Evolutionary conservation across 2,329 filamentous ascomycete species (phyloP).

Genomic region (Fusarium sp.): DNA sequence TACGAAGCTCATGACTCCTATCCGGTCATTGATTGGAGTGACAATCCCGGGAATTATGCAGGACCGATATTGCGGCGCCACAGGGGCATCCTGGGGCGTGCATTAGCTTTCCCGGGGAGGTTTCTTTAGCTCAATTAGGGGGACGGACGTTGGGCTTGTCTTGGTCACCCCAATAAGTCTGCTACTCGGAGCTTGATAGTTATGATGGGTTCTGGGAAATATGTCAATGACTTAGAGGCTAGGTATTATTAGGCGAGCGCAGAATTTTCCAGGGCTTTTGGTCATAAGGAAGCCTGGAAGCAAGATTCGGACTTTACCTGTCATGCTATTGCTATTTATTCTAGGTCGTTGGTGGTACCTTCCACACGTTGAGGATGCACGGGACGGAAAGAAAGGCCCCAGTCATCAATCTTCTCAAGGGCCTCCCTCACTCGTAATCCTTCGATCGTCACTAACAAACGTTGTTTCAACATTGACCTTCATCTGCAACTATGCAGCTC

Average conservation of each 20-base stretch:
- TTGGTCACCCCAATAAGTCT: background rate
- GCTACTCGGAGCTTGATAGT: constrained; percentile 2
- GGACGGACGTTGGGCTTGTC: constrained; percentile 5
- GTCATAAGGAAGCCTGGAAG: no score
- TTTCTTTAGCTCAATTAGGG: constrained; percentile 33
- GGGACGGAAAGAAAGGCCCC: constrained; percentile 16
- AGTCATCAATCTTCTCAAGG: constrained; percentile 21
- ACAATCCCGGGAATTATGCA: constrained; percentile 36
- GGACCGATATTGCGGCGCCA: constrained; percentile 38
- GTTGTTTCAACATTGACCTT: constrained; percentile 32
- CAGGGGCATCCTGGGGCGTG: constrained; percentile 32
- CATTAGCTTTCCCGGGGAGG: constrained; percentile 47
- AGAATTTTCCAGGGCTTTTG: constrained; percentile 14
- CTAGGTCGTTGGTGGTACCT: background rate
- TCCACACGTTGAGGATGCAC: background rate
- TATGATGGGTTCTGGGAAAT: constrained; percentile 7
- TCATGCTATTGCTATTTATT: no score
- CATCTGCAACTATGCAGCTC: constrained; percentile 31
- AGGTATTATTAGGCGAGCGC: constrained; percentile 13
- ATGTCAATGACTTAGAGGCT: constrained; percentile 22
- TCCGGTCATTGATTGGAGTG: constrained; percentile 28
- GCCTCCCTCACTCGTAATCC: background rate
- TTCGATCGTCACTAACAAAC: constrained; percentile 25
- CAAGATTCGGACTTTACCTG: no score
- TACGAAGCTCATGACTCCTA: constrained; percentile 35